Percentiles rank a stretch among this genome's conserved stretches.
Conservation (phyloP, 306 rosid genomes). For the Senna tora region DNA sequence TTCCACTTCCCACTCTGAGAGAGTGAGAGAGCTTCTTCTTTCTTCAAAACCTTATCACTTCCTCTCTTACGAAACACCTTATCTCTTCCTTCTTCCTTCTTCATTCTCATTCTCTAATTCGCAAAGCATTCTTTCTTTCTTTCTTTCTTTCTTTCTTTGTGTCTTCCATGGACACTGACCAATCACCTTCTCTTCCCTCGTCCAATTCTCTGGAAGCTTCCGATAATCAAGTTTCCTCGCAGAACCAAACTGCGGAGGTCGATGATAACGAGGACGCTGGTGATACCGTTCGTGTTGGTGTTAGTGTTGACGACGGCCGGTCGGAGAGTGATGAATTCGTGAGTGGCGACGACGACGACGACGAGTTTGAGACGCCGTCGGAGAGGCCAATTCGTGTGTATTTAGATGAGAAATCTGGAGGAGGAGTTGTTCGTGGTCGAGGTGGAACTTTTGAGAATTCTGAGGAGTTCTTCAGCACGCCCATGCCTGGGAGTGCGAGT, state of each 20-base stretch:
- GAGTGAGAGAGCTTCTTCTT: no score
- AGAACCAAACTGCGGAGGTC: slow-evolving; percentile 20
- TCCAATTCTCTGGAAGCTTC: slow-evolving; percentile 37
- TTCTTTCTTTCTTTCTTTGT: no score
- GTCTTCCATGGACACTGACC: slow-evolving; percentile 50
- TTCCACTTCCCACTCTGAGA: no score
- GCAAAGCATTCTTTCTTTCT: background rate
- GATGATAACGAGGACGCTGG: slow-evolving; percentile 20
- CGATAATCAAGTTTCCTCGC: slow-evolving; percentile 15
- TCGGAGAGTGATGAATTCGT: slow-evolving; percentile 66
- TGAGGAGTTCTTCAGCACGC: slow-evolving; percentile 42
- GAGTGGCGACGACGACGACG: slow-evolving; percentile 69
- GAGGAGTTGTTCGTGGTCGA: slow-evolving; percentile 5
- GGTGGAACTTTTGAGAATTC: slow-evolving; percentile 29
- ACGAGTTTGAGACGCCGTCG: slow-evolving; percentile 49
- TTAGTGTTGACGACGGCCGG: slow-evolving; percentile 37
- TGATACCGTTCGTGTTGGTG: slow-evolving; percentile 9
- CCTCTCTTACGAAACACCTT: no score
- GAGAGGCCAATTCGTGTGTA: slow-evolving; percentile 51
- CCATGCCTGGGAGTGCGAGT: slow-evolving; percentile 49
- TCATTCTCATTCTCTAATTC: no score
- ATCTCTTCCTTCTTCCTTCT: no score
- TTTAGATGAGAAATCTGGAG: slow-evolving; percentile 24
- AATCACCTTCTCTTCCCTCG: slow-evolving; percentile 44
- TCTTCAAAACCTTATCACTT: no score